A percentile compares a stretch with the other conserved stretches of the same genome.
Evolutionary conservation across 805 yeast species (phyloP).

Genomic region (Hanseniaspora clermontiae): DNA sequence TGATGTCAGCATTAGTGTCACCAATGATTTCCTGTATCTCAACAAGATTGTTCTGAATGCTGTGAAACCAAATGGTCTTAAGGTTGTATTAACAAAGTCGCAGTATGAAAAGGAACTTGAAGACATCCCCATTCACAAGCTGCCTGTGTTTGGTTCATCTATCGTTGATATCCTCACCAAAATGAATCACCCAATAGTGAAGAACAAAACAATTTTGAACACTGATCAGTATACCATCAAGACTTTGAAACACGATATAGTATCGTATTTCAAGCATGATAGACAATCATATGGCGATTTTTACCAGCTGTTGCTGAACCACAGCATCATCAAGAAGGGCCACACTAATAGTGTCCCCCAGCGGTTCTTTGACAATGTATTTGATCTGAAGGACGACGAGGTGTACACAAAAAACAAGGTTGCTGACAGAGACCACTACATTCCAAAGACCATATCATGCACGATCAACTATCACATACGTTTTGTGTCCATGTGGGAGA

Average conservation of each 20-base stretch:
- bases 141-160: slow-evolving; percentile 56
- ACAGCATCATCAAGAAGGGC: not conserved
- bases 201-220: not conserved
- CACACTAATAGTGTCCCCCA: not conserved
- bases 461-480: slow-evolving; percentile 2
- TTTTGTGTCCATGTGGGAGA: slow-evolving; percentile 5
- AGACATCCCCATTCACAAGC: slow-evolving; percentile 24
- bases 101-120: slow-evolving; percentile 30
- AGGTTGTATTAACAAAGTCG: slow-evolving; percentile 24
- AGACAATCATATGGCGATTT: not conserved
- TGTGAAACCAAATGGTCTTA: slow-evolving; percentile 72
- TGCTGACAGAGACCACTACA: not conserved
- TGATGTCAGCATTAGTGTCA: slow-evolving; percentile 52
- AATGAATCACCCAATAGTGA: slow-evolving; percentile 20
- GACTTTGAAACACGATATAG: slow-evolving; percentile 16
- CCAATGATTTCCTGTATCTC: slow-evolving; percentile 35
- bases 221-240: slow-evolving; percentile 14
- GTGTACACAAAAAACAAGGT: not conserved
- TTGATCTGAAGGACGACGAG: not conserved
- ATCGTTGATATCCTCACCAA: slow-evolving; percentile 35
- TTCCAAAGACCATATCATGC: slow-evolving; percentile 8
- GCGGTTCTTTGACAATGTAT: not conserved
- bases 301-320: not conserved
- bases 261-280: not conserved
- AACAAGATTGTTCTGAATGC: slow-evolving; percentile 61